Evolutionary conservation across 1,139 yeast species (phyloP), one percentile per base, ranked within the genome.

Genomic region (Taphrina wiesneri): DNA sequence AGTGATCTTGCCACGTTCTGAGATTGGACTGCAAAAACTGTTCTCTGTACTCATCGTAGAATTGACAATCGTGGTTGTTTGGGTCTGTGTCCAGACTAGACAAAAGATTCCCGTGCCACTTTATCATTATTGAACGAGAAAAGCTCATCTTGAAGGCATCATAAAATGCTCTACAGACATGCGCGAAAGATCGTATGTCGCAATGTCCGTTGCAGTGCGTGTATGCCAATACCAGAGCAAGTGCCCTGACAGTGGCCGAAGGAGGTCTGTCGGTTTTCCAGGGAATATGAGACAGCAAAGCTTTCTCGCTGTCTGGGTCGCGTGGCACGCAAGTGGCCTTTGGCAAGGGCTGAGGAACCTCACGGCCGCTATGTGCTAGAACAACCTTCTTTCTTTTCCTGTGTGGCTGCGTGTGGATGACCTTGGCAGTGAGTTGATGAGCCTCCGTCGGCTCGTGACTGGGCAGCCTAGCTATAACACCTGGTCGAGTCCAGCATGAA

Each of bases 331-430:
- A 11, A n/a, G 13, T 6, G 13, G 49, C n/a, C 5, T 21, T 2
- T 23, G 49, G 28, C 2, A 13, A 11, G 3, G 49, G 7, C 7
- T 45, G 49, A 21, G 49, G 7, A 19, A 41, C 17, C 13, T 11
- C 17, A 7, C n/a, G 19, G 21, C 3, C n/a, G 6, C 19, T 39
- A 15, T 39, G 43, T 7, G 49, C 49, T 11, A 45, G 26, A 7
- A 45, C 49, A 11, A 45, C n/a, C 28, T 45, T 45, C 25, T 45
- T 45, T 45, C 26, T 45, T n/a, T 45, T 45, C 49, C 49, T 21
- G n/a, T 9, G 49, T 2, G 21, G 49, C 49, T 45, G 49, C 7
- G 49, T 45, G 7, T 11, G 28, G n/a, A n/a, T 1, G 13, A n/a
- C 43, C 19, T 39, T 39, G 43, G 43, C 43, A 4, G 43, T 39